Conservation (phyloP, 495 filamentous ascomycete species). For the Rhypophila decipiens region DNA sequence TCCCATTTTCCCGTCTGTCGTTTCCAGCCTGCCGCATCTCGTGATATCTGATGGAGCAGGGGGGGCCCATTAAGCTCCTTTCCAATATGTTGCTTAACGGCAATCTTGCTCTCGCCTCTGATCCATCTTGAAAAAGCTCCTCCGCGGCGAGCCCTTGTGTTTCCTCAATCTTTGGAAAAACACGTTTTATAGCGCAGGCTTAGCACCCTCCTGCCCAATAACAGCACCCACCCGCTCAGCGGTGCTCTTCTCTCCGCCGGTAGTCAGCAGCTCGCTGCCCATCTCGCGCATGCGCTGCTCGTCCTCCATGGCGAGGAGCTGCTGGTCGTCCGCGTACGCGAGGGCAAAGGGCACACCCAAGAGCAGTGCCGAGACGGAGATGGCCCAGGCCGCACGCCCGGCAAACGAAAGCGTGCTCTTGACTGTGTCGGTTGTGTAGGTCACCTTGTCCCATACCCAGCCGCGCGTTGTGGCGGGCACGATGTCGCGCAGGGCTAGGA, state of each 20-base stretch:
- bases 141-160: too few species aligned
- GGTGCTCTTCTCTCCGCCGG: conserved; percentile 18
- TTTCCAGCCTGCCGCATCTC: too few species aligned
- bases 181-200: conserved; percentile 29
- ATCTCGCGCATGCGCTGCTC: conserved; percentile 89
- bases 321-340: conserved; percentile 90
- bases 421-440: conserved; percentile 47
- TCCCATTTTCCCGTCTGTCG: too few species aligned
- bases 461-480: conserved; percentile 78
- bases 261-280: conserved; percentile 45
- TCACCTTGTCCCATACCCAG: conserved; percentile 53
- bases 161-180: too few species aligned
- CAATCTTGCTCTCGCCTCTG: too few species aligned
- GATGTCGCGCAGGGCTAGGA: conserved; percentile 85
- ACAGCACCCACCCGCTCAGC: conserved; percentile 29
- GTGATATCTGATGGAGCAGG: too few species aligned
- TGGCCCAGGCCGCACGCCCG: conserved; percentile 80
- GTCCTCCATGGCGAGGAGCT: conserved; percentile 91
- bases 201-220: conserved; percentile 23
- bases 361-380: conserved; percentile 80
- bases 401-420: conserved; percentile 57
- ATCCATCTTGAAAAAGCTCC: too few species aligned
- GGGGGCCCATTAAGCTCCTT: too few species aligned
- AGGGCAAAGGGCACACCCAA: conserved; percentile 89
- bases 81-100: too few species aligned